Conservation (phyloP, 176 grass and related monocot species). For the Typha latifolia region DNA sequence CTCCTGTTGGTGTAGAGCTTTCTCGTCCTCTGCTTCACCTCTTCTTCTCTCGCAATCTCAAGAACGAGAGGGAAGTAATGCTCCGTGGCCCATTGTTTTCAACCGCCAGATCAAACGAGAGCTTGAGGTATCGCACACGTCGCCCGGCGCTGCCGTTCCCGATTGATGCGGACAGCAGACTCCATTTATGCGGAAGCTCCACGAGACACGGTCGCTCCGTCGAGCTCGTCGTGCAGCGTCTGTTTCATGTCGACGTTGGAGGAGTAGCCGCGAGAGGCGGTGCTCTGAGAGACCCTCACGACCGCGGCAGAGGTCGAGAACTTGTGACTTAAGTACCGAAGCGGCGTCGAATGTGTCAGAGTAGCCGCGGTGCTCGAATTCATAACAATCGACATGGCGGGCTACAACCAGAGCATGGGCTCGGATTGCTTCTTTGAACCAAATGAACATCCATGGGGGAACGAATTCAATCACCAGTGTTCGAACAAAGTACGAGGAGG, state of each 20-base stretch:
- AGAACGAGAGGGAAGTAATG: not conserved
- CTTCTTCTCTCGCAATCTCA: not conserved
- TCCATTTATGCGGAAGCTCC: not conserved
- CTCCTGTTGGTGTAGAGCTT: slow-evolving; percentile 5
- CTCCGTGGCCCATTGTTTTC: not conserved
- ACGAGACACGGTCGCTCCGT: not conserved
- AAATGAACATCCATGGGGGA: not conserved
- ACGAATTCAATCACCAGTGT: not conserved
- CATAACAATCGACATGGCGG: not conserved
- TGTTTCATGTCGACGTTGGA: not conserved
- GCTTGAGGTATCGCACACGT: not conserved
- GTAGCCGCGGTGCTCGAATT: not conserved
- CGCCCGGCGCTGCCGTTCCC: not conserved
- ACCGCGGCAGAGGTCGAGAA: not conserved
- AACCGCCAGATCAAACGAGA: not conserved
- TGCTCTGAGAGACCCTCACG: not conserved
- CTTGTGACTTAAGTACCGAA: not conserved
- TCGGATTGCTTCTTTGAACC: not conserved
- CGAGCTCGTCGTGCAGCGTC: not conserved
- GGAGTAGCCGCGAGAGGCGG: not conserved
- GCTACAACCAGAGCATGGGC: not conserved
- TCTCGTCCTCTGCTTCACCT: not conserved
- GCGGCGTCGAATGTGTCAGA: not conserved
- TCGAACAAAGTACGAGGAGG: not conserved
- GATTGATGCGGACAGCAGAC: not conserved